These are phyloP conservation scores for Dujonia santamariae DNA, from an alignment of 1,139 yeast genomes.

Conservation along the genomic window DNA sequence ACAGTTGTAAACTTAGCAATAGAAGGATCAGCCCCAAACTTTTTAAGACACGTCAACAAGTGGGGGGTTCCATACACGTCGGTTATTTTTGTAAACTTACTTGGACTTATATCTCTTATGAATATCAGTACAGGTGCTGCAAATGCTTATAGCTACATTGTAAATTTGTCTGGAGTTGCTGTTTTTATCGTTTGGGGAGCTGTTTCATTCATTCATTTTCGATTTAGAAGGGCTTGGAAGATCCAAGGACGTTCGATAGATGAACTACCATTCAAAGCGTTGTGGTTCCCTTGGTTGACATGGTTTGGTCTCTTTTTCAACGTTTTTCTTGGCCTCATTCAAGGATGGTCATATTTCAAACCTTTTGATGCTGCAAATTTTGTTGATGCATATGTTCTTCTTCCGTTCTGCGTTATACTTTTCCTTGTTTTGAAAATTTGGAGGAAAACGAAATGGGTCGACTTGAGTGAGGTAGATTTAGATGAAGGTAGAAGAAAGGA, in stretches of 20 bases:
- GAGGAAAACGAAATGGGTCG: constrained; percentile 42
- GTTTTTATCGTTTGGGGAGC: constrained; percentile 58
- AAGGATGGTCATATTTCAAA: constrained; percentile 64
- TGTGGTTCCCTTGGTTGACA: constrained; percentile 53
- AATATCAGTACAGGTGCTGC: constrained; percentile 53
- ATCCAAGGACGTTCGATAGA: constrained; percentile 41
- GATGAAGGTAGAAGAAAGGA: constrained; percentile 40
- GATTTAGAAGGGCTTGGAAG: constrained; percentile 50
- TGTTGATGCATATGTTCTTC: constrained; percentile 62
- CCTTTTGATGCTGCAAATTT: constrained; percentile 61
- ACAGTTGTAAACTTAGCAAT: constrained; percentile 49
- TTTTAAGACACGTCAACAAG: constrained; percentile 40
- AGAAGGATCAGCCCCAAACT: constrained; percentile 48
- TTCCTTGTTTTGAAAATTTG: constrained; percentile 30
- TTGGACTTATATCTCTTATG: constrained; percentile 51
- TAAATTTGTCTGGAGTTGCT: constrained; percentile 54
- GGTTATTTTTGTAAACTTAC: constrained; percentile 43
- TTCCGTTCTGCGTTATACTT: constrained; percentile 52
- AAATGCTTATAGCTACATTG: constrained; percentile 50
- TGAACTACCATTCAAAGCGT: constrained; percentile 53
- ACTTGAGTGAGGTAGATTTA: constrained; percentile 43
- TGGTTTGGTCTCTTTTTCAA: constrained; percentile 50
- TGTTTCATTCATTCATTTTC: constrained; percentile 47
- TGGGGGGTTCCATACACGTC: constrained; percentile 52
- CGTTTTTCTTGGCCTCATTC: constrained; percentile 55